Evolutionary conservation across 192 early-diverging fungal genomes (phyloP).

Genomic region (Haplosporangium gracile): DNA sequence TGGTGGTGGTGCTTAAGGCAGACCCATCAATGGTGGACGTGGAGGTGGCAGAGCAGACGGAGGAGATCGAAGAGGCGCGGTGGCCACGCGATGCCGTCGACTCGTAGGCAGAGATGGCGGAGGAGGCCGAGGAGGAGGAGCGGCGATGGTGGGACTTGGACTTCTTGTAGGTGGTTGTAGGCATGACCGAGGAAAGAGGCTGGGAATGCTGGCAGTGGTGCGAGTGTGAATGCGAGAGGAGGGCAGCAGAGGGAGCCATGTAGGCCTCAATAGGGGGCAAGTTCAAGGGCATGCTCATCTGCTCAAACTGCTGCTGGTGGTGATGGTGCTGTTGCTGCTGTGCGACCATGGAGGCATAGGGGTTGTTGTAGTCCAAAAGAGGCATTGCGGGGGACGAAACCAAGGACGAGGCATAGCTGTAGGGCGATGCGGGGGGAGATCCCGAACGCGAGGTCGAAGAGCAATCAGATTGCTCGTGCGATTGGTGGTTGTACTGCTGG

Average conservation of each 20-base stretch:
- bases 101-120: slow-evolving; percentile 49
- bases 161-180: slow-evolving; percentile 27
- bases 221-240: not conserved
- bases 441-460: slow-evolving; percentile 43
- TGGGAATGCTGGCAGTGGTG: not conserved
- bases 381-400: slow-evolving; percentile 46
- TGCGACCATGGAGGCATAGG: not conserved
- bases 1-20: not conserved
- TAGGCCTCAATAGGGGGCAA: slow-evolving; percentile 38
- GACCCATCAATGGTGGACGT: not conserved
- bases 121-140: slow-evolving; percentile 36
- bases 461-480: slow-evolving; percentile 25
- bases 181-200: slow-evolving; percentile 13
- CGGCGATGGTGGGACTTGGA: slow-evolving; percentile 27
- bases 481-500: not conserved
- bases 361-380: slow-evolving; percentile 26
- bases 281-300: slow-evolving; percentile 43
- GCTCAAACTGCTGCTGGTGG: slow-evolving; percentile 28
- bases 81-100: slow-evolving; percentile 24
- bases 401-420: slow-evolving; percentile 43
- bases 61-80: slow-evolving; percentile 51
- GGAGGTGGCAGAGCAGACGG: slow-evolving; percentile 33
- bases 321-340: slow-evolving; percentile 23
- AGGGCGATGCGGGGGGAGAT: slow-evolving; percentile 47
- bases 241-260: slow-evolving; percentile 23